Percentiles rank a stretch among this genome's conserved stretches.
These are phyloP conservation scores for Chimonanthus praecox DNA, from an alignment of 164 flowering plant species.

Conservation along the genomic window DNA sequence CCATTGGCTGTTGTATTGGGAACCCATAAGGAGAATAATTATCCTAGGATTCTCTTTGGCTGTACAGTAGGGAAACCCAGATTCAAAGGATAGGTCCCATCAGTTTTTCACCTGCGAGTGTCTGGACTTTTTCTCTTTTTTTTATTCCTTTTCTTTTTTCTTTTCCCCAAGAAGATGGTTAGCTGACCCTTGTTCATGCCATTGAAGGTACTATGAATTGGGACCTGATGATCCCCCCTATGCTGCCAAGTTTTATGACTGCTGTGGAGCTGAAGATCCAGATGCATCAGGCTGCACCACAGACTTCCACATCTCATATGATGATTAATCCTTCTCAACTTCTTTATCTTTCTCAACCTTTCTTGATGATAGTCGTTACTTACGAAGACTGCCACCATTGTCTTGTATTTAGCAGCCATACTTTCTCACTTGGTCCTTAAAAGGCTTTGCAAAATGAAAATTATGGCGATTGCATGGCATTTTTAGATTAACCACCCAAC, in stretches of 20 bases:
- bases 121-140: background rate
- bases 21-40: too few relatives aligned
- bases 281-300: slow-evolving; percentile 66
- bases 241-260: slow-evolving; percentile 86
- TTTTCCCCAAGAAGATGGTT: background rate
- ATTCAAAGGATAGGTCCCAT: background rate
- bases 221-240: slow-evolving; percentile 82
- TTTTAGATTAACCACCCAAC: too few relatives aligned
- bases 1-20: too few relatives aligned
- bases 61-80: background rate
- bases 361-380: too few relatives aligned
- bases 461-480: too few relatives aligned
- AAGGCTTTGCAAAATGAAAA: too few relatives aligned
- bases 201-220: slow-evolving; percentile 70
- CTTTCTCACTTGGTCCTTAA: too few relatives aligned
- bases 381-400: too few relatives aligned
- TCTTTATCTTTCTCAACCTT: background rate
- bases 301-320: slow-evolving; percentile 60
- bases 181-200: background rate
- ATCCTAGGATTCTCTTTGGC: too few relatives aligned
- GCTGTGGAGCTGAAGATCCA: slow-evolving; percentile 87
- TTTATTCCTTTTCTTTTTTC: background rate
- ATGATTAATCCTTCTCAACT: slow-evolving; percentile 28
- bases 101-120: too few relatives aligned
- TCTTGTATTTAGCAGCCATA: too few relatives aligned